Evolutionary conservation across 2,329 filamentous ascomycete species (phyloP).

Genomic region (Elsinoe ampelina): DNA sequence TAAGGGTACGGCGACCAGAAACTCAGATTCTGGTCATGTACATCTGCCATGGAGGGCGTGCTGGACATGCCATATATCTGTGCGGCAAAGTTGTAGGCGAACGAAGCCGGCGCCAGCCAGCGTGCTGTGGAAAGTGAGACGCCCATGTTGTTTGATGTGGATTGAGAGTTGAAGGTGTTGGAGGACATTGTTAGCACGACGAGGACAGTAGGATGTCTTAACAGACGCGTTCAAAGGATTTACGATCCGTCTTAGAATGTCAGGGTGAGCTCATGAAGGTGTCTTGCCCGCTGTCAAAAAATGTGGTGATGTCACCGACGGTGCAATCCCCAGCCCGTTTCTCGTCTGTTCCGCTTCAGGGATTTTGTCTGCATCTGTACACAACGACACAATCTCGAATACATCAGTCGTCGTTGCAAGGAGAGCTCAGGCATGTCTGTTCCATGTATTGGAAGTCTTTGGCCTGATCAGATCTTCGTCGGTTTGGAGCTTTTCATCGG

Average conservation of each 20-base stretch:
- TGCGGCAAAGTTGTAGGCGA: constrained; percentile 47
- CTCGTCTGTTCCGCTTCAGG: not conserved
- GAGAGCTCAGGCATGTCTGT: too few species aligned
- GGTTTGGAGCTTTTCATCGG: too few species aligned
- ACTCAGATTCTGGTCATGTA: constrained; percentile 49
- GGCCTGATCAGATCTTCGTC: too few species aligned
- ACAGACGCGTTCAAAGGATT: not conserved
- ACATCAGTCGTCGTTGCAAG: not conserved
- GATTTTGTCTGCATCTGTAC: not conserved
- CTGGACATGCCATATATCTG: constrained; percentile 52
- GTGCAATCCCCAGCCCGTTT: not conserved
- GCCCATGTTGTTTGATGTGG: constrained; percentile 35
- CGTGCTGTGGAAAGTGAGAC: constrained; percentile 46
- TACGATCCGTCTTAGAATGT: not conserved
- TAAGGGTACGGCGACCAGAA: constrained; percentile 51
- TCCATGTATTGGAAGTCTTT: too few species aligned
- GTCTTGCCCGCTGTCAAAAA: not conserved
- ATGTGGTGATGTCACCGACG: constrained; percentile 9
- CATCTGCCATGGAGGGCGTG: constrained; percentile 49
- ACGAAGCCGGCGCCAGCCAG: constrained; percentile 46
- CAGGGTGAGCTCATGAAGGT: constrained; percentile 8
- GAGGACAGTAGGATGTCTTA: not conserved
- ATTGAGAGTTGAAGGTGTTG: not conserved
- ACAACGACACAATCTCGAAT: not conserved
- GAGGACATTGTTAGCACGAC: not conserved